These are phyloP conservation scores for Aspergillus bertholletiae DNA, from an alignment of 495 filamentous ascomycete genomes.

Conservation along the genomic window DNA sequence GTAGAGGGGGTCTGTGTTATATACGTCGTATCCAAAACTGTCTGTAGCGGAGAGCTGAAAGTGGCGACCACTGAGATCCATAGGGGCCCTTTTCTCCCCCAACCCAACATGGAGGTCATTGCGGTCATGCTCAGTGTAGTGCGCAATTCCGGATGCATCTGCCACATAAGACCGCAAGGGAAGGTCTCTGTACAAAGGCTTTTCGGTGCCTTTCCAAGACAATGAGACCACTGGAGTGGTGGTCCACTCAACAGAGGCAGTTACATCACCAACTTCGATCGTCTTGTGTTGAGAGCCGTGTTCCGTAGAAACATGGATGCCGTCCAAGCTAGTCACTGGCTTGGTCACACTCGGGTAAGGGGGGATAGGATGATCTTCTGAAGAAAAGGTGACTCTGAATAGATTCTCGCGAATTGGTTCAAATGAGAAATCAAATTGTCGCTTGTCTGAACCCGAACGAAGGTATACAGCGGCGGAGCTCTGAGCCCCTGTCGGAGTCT, in stretches of 20 bases:
- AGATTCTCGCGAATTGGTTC: conserved; percentile 55
- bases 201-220: conserved; percentile 43
- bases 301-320: conserved; percentile 22
- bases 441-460: conserved; percentile 32
- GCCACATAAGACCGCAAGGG: conserved; percentile 59
- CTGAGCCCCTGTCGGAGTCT: conserved; percentile 16
- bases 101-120: conserved; percentile 61
- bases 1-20: conserved; percentile 68
- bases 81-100: conserved; percentile 66
- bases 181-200: conserved; percentile 55
- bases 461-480: conserved; percentile 35
- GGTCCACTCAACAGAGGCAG: conserved; percentile 52
- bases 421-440: conserved; percentile 52
- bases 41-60: conserved; percentile 66
- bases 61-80: conserved; percentile 63
- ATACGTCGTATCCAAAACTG: conserved; percentile 66
- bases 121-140: conserved; percentile 57
- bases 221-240: conserved; percentile 54
- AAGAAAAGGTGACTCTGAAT: conserved; percentile 64
- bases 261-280: conserved; percentile 46
- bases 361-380: conserved; percentile 52
- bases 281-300: conserved; percentile 26
- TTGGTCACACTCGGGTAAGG: conserved; percentile 55
- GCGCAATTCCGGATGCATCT: conserved; percentile 54
- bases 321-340: conserved; percentile 32